These are phyloP conservation scores for Rhynchosporium agropyri DNA, from an alignment of 2,329 filamentous ascomycete species.

Conservation along the genomic window DNA sequence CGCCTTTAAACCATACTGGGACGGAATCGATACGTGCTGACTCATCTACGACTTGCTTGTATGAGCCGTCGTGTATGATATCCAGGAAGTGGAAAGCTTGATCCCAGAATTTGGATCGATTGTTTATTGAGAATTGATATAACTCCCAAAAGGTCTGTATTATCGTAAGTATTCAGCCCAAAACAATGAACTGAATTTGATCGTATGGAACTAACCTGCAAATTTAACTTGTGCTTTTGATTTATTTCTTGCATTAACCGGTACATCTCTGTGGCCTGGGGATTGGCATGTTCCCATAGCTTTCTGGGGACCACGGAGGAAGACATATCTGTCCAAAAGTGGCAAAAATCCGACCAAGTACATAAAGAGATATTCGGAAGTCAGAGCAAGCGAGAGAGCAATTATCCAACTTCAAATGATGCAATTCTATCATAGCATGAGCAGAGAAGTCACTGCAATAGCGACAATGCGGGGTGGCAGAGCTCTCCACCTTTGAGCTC, in stretches of 20 bases:
- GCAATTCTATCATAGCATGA: no score
- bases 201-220: constrained; percentile 53
- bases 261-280: constrained; percentile 65
- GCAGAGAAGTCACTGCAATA: no score
- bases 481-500: no score
- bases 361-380: no score
- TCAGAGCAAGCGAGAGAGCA: no score
- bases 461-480: no score
- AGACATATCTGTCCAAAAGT: constrained; percentile 27
- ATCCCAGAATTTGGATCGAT: constrained; percentile 66
- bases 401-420: no score
- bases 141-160: constrained; percentile 67
- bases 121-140: constrained; percentile 67
- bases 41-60: constrained; percentile 67
- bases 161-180: not conserved
- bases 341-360: no score
- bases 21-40: constrained; percentile 68
- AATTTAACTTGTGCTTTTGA: constrained; percentile 53
- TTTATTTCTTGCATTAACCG: constrained; percentile 69
- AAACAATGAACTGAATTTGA: not conserved
- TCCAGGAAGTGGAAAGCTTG: constrained; percentile 62
- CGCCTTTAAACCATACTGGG: constrained; percentile 76
- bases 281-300: constrained; percentile 69
- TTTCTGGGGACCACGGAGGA: constrained; percentile 52
- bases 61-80: constrained; percentile 65